Evolutionary conservation across 257 asterid genomes (phyloP), one percentile per base, ranked within the genome.

Genomic region (Coffea eugenioides): DNA sequence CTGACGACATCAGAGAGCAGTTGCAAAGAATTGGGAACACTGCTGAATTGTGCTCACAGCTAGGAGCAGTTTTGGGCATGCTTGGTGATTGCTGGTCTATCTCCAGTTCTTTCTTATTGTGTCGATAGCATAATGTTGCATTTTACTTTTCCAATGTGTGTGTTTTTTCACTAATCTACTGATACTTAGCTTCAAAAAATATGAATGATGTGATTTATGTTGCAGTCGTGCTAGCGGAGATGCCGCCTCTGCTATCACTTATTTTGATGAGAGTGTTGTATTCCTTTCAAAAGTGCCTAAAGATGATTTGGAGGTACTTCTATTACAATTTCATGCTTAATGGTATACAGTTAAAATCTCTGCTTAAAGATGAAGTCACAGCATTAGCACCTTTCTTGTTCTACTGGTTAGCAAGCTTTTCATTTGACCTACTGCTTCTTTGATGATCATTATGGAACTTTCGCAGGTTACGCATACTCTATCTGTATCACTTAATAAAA

Each of bases 81-180:
- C 97, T 93, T 73, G 99, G 99, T 25, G 99, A 95, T 82, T 95
- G 99, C 91, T 92, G 98, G 99, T 95, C 77, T 69, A 90, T 84
- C 73, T 73, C 31, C 67, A 49, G 68, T 10, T 71, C 77, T 73
- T 57, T 73, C 34, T 83, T 80, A 67, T 46, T 68, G 76, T 56
- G 49, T 70, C 20, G n/a, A 57, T 59, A 9, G 75, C 18, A 8
- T 57, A 46, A 70, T 9, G 45, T 52, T 79, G 79, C 23, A 31
- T 69, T 74, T 39, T 31, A 43, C 31, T 68, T 16, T 23, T 62
- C 27, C 68, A 56, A 72, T 77, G 20, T 80, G 34, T 39, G n/a
- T 56, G 34, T 12, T 56, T n/a, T 34, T 27, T 64, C 31, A 65
- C n/a, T 14, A 21, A 45, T 66, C 48, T 16, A 18, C 52, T 73